A percentile compares a stretch with the other conserved stretches of the same genome.
Conservation (phyloP, 176 grass and related monocot species). For the Zea luxurians region DNA sequence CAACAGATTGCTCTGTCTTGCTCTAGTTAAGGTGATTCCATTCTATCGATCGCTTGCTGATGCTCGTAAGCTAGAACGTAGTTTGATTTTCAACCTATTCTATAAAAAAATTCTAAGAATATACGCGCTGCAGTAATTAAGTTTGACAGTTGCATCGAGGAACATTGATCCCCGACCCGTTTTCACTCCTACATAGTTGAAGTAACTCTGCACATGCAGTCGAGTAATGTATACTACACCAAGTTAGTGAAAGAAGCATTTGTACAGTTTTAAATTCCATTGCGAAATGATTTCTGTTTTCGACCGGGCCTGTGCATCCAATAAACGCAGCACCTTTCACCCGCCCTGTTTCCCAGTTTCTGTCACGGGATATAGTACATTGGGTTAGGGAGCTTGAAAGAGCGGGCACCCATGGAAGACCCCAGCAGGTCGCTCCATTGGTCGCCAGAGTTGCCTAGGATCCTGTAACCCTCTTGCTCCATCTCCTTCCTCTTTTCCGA, state of each 20-base stretch:
- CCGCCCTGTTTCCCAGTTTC: background rate
- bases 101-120: no score
- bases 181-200: no score
- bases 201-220: no score
- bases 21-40: no score
- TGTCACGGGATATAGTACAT: constrained; percentile 73
- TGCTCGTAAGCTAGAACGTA: no score
- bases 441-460: constrained; percentile 80
- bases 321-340: constrained; percentile 33
- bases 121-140: no score
- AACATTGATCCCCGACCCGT: no score
- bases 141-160: no score
- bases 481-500: constrained; percentile 71
- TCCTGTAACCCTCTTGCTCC: constrained; percentile 67
- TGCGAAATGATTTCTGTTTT: constrained; percentile 15
- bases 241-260: background rate
- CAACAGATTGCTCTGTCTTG: no score
- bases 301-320: constrained; percentile 14
- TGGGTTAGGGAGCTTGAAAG: constrained; percentile 85
- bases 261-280: constrained; percentile 31
- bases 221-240: no score
- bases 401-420: constrained; percentile 56
- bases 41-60: no score
- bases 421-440: constrained; percentile 87
- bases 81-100: no score